A percentile compares a stretch with the other conserved stretches of the same genome.
Conservation (phyloP, 768 basidiomycete species). For the Boletellus sp. region DNA sequence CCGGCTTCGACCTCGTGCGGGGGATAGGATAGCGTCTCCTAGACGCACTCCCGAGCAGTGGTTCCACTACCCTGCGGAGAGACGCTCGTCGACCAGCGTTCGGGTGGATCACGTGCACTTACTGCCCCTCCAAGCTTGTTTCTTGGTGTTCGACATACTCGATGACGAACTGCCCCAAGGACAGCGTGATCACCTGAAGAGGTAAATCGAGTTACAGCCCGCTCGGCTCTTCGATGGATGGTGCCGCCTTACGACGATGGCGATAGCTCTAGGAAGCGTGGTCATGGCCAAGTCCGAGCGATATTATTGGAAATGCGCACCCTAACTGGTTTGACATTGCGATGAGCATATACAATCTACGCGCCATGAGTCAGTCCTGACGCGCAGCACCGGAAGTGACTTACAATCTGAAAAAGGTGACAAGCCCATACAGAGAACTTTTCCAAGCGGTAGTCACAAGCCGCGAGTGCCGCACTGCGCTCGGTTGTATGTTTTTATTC, state of each 20-base stretch:
- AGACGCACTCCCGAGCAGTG: slow-evolving; percentile 18
- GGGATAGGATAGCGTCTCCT: slow-evolving; percentile 16
- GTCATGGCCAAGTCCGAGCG: slow-evolving; percentile 6
- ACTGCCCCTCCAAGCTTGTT: slow-evolving; percentile 18
- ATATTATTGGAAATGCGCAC: slow-evolving; percentile 38
- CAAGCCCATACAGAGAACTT: slow-evolving; percentile 50
- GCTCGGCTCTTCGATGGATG: neutral
- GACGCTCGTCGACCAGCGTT: neutral
- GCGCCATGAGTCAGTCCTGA: neutral
- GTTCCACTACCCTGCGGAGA: slow-evolving; percentile 18
- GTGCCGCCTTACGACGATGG: slow-evolving; percentile 18
- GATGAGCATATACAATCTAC: slow-evolving; percentile 68
- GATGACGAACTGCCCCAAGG: slow-evolving; percentile 55
- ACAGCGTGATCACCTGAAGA: slow-evolving; percentile 51
- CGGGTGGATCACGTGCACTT: neutral
- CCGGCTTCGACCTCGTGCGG: slow-evolving; percentile 54
- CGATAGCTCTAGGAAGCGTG: slow-evolving; percentile 19
- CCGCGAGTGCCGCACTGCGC: slow-evolving; percentile 37
- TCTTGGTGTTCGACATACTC: slow-evolving; percentile 31
- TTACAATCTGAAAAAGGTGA: slow-evolving; percentile 61
- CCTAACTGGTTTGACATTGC: slow-evolving; percentile 70
- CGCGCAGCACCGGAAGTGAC: slow-evolving; percentile 17
- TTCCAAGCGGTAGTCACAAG: slow-evolving; percentile 50
- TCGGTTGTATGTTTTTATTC: slow-evolving; percentile 49
- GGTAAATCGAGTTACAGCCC: neutral